phyloP scores from a whole-genome alignment of 495 filamentous ascomycete genomes.

The Talaromyces liani region DNA sequence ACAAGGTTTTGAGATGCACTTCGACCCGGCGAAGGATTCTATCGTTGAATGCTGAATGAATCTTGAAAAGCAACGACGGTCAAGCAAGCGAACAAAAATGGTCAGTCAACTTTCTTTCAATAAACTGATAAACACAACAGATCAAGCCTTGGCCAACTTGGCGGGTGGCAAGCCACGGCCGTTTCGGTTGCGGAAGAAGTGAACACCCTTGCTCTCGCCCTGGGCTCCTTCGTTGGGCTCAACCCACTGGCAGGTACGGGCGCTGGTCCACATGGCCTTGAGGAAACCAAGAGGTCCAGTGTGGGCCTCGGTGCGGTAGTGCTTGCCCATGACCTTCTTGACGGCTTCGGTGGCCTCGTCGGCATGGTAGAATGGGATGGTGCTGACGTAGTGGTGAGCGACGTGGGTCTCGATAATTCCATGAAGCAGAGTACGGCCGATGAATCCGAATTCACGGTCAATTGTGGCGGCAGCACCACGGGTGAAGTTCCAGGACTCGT shows the following conservation, averaged over 20 bases:
- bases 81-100: background rate
- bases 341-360: slow-evolving; percentile 55
- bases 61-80: background rate
- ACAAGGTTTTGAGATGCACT: background rate
- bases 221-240: slow-evolving; percentile 58
- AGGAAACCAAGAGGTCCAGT: slow-evolving; percentile 47
- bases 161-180: slow-evolving; percentile 57
- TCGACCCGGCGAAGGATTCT: background rate
- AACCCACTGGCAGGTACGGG: slow-evolving; percentile 48
- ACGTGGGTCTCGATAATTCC: slow-evolving; percentile 58
- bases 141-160: slow-evolving; percentile 22
- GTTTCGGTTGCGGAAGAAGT: slow-evolving; percentile 63
- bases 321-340: slow-evolving; percentile 47
- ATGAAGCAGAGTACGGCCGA: slow-evolving; percentile 51
- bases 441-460: slow-evolving; percentile 54
- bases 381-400: slow-evolving; percentile 54
- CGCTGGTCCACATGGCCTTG: slow-evolving; percentile 45
- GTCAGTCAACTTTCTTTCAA: background rate
- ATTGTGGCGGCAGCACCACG: slow-evolving; percentile 54
- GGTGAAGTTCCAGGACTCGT: slow-evolving; percentile 48
- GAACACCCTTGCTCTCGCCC: slow-evolving; percentile 44
- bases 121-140: too few species aligned
- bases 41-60: background rate
- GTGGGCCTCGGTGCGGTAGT: slow-evolving; percentile 48
- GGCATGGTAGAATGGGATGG: slow-evolving; percentile 55